phyloP scores from a whole-genome alignment of 805 yeast species.

The Suhomyces sp. region DNA sequence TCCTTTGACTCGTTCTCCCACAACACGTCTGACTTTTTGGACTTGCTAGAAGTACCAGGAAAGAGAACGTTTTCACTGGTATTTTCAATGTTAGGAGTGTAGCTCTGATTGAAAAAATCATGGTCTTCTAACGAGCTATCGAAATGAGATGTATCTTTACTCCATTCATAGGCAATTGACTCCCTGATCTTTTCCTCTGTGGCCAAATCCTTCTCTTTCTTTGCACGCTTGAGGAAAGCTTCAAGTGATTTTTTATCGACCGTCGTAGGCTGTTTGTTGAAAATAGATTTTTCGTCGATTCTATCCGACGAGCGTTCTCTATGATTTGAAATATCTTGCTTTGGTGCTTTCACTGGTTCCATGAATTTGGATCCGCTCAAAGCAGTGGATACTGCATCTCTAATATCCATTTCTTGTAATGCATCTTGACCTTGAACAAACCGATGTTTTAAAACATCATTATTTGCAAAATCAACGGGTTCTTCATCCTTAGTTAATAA shows the following conservation, averaged over 20 bases:
- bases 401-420: constrained; percentile 14
- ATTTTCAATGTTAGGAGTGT: not conserved
- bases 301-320: not conserved
- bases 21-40: not conserved
- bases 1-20: not conserved
- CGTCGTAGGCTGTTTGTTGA: not conserved
- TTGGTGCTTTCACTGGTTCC: not conserved
- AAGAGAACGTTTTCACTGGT: not conserved
- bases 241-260: constrained; percentile 26
- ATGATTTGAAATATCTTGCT: not conserved
- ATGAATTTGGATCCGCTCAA: constrained; percentile 11
- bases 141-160: constrained; percentile 31
- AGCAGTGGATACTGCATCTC: constrained; percentile 23
- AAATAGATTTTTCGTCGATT: not conserved
- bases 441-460: constrained; percentile 4
- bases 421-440: constrained; percentile 1
- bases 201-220: constrained; percentile 34
- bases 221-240: constrained; percentile 42
- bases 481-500: constrained; percentile 12
- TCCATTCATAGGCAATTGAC: constrained; percentile 52
- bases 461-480: constrained; percentile 6
- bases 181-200: constrained; percentile 48
- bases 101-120: constrained; percentile 42
- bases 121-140: constrained; percentile 39
- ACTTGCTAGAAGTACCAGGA: not conserved